These are phyloP conservation scores for Blastobotrys elegans DNA, from an alignment of 1,139 yeast genomes.

Conservation along the genomic window DNA sequence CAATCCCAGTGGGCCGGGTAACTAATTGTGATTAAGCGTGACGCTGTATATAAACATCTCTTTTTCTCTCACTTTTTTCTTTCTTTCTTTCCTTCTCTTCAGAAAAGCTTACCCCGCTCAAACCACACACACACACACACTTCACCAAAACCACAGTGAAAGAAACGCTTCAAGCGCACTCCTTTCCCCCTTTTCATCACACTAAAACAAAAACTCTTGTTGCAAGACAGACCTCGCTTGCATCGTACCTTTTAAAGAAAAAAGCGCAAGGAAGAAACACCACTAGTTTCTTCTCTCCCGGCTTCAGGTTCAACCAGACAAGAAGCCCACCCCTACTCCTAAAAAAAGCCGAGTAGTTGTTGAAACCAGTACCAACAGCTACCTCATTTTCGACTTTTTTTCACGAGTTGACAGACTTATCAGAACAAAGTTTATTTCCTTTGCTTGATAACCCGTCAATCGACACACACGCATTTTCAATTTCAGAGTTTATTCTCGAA, in stretches of 20 bases:
- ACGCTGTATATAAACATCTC: background rate
- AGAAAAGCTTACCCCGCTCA: background rate
- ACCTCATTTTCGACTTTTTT: background rate
- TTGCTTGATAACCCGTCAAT: constrained; percentile 16
- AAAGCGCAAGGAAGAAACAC: background rate
- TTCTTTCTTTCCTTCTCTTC: background rate
- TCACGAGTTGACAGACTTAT: constrained; percentile 17
- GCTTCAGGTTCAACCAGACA: constrained; percentile 1
- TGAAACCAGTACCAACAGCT: constrained; percentile 7
- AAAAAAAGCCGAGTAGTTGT: constrained; percentile 8
- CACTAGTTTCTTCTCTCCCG: background rate
- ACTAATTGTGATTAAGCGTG: background rate
- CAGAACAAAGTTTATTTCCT: constrained; percentile 15
- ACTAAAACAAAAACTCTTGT: too few species aligned
- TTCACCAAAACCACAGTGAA: background rate
- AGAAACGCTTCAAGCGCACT: background rate
- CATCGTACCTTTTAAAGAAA: background rate
- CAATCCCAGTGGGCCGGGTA: background rate
- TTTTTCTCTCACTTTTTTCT: background rate
- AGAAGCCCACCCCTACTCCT: background rate
- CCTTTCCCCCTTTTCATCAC: background rate
- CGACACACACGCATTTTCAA: background rate
- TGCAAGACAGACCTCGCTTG: background rate
- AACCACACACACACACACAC: background rate
- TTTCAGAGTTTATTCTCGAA: background rate